Conservation (phyloP, 495 filamentous ascomycete genomes). For the Neurospora intermedia region DNA sequence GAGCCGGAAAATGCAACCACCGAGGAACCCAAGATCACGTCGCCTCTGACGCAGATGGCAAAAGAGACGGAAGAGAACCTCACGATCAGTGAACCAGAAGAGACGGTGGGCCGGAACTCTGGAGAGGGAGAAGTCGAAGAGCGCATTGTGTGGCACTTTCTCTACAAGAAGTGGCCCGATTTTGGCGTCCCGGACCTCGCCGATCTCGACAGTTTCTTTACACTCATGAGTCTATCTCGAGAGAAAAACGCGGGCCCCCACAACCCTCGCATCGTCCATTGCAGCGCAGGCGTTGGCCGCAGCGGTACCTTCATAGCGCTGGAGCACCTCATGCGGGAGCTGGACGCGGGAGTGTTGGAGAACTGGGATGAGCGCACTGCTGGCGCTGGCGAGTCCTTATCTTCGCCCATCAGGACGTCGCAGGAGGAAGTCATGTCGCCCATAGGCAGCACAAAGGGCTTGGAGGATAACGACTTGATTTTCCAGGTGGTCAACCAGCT, state of each 20-base stretch:
- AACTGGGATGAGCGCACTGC: constrained; percentile 14
- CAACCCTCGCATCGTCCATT: constrained; percentile 85
- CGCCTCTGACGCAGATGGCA: not conserved
- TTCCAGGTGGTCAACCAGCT: constrained; percentile 71
- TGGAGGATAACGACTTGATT: constrained; percentile 33
- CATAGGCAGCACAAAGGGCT: not conserved
- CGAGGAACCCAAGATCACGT: not conserved
- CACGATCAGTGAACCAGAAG: not conserved
- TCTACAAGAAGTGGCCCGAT: constrained; percentile 92
- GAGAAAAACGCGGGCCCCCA: constrained; percentile 50
- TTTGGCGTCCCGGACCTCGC: constrained; percentile 76
- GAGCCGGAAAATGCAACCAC: not conserved
- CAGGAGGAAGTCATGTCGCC: not conserved
- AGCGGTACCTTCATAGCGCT: constrained; percentile 93
- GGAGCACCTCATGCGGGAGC: constrained; percentile 74
- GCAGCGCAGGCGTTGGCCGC: constrained; percentile 87
- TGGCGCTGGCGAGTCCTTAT: not conserved
- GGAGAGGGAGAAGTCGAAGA: constrained; percentile 37
- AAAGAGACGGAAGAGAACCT: constrained; percentile 5
- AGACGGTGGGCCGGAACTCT: not conserved
- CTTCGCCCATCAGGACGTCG: not conserved
- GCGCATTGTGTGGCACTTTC: constrained; percentile 75
- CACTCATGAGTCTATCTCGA: constrained; percentile 64
- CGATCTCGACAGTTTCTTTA: constrained; percentile 67
- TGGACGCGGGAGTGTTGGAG: constrained; percentile 64